phyloP scores from a whole-genome alignment of 805 yeast genomes.

The Millerago galiae region DNA sequence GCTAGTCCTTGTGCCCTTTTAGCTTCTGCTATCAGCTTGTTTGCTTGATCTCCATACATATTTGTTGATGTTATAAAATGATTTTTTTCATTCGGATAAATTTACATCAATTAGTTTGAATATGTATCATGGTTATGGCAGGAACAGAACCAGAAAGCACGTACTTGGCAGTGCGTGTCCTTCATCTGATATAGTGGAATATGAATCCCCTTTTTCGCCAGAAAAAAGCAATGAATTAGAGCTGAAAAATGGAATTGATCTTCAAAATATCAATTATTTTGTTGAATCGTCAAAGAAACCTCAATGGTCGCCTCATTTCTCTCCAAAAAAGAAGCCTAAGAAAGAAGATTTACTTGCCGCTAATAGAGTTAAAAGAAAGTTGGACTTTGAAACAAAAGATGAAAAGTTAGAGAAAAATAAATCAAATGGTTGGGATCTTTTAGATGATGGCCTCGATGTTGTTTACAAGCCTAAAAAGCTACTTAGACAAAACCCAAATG shows the following conservation, averaged over 20 bases:
- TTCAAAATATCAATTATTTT: slow-evolving; percentile 9
- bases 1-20: slow-evolving; percentile 67
- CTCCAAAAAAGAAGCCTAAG: not conserved
- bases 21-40: slow-evolving; percentile 80
- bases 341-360: not conserved
- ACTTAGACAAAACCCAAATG: not conserved
- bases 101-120: too few species aligned
- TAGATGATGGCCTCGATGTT: not conserved
- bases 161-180: not conserved
- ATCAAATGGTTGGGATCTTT: slow-evolving; percentile 4
- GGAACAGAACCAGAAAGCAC: not conserved
- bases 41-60: slow-evolving; percentile 89
- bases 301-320: slow-evolving; percentile 15
- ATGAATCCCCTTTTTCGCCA: slow-evolving; percentile 2
- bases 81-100: too few species aligned
- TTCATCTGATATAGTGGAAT: not conserved
- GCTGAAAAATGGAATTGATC: not conserved
- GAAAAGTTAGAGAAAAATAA: not conserved
- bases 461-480: slow-evolving; percentile 3
- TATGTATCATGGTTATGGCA: slow-evolving; percentile 7
- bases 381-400: slow-evolving; percentile 1
- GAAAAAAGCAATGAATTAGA: slow-evolving; percentile 1
- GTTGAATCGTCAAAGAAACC: slow-evolving; percentile 22
- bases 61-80: not conserved
- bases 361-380: not conserved